Evolutionary conservation across 768 basidiomycete species (phyloP).

Genomic region (Xerocomus brunneocitrinus): DNA sequence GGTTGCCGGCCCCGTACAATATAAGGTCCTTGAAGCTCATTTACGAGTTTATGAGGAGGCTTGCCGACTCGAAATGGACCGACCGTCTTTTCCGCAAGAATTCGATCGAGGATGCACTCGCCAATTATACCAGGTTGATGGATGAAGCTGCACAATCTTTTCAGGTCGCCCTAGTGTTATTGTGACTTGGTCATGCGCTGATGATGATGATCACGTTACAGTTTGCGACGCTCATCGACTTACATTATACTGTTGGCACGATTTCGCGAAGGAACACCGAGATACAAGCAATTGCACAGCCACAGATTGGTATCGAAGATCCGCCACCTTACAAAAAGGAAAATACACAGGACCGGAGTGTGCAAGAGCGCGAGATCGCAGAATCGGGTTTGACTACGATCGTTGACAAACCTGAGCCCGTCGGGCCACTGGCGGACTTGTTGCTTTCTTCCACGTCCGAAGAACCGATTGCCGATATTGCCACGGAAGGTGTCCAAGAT

Average conservation of each 20-base stretch:
- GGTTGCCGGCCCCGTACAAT: not conserved
- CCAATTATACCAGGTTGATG: slow-evolving; percentile 30
- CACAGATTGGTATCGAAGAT: slow-evolving; percentile 1
- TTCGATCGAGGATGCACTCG: slow-evolving; percentile 38
- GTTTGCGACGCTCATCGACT: slow-evolving; percentile 45
- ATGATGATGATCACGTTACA: slow-evolving; percentile 10
- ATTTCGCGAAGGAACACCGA: slow-evolving; percentile 7
- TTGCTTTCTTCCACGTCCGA: not conserved
- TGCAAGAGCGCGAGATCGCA: not conserved
- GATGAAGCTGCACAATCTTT: slow-evolving; percentile 46
- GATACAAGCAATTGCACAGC: not conserved
- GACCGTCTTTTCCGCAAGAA: slow-evolving; percentile 37
- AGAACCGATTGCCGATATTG: slow-evolving; percentile 19
- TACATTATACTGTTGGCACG: slow-evolving; percentile 38
- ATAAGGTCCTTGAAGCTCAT: slow-evolving; percentile 39
- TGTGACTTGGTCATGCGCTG: not conserved
- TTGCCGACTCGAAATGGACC: slow-evolving; percentile 39
- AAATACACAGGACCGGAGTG: not conserved
- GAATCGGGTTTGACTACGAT: not conserved
- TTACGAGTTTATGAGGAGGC: slow-evolving; percentile 35
- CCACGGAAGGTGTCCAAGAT: slow-evolving; percentile 12
- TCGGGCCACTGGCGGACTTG: not conserved
- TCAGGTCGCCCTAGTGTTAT: slow-evolving; percentile 30
- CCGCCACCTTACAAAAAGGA: slow-evolving; percentile 22
- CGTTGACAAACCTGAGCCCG: slow-evolving; percentile 1